Evolutionary conservation across 139 green algal species (phyloP).

Genomic region (Chlorella sp.): DNA sequence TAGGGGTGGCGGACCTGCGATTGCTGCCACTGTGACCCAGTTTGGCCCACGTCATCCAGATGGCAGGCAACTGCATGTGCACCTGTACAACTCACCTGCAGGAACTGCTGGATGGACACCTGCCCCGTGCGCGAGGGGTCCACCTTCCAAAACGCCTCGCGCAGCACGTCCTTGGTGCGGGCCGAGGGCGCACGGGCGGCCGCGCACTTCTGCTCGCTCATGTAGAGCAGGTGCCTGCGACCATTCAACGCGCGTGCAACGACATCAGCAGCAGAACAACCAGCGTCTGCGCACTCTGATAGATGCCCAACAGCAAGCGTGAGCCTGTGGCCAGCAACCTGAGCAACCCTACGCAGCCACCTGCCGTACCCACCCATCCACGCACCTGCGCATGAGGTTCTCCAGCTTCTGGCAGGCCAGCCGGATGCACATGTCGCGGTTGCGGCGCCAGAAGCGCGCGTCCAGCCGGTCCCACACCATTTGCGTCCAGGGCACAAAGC

Average conservation of each 20-base stretch:
- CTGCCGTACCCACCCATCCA: too few species aligned
- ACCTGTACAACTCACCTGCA: constrained; percentile 26
- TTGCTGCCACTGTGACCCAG: background rate
- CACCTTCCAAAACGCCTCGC: constrained; percentile 44
- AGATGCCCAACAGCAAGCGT: background rate
- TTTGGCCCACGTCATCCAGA: background rate
- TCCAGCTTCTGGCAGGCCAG: constrained; percentile 28
- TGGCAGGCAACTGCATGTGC: background rate
- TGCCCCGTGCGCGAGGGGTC: constrained; percentile 32
- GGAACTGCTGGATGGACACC: constrained; percentile 49
- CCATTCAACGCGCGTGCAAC: background rate
- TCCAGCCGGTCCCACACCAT: constrained; percentile 19
- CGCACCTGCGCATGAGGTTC: constrained; percentile 36
- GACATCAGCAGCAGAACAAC: background rate
- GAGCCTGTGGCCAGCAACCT: background rate
- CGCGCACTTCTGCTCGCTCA: constrained; percentile 21
- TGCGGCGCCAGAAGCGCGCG: constrained; percentile 20
- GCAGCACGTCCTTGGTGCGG: constrained; percentile 40
- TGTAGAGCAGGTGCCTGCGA: constrained; percentile 30
- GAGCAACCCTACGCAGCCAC: too few species aligned
- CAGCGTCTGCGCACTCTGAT: background rate
- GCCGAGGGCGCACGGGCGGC: constrained; percentile 32
- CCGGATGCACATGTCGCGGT: constrained; percentile 27
- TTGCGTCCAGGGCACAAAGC: constrained; percentile 43
- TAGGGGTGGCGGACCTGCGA: background rate